phyloP scores from a whole-genome alignment of 495 filamentous ascomycete species.

The Endocarpon pusillum region DNA sequence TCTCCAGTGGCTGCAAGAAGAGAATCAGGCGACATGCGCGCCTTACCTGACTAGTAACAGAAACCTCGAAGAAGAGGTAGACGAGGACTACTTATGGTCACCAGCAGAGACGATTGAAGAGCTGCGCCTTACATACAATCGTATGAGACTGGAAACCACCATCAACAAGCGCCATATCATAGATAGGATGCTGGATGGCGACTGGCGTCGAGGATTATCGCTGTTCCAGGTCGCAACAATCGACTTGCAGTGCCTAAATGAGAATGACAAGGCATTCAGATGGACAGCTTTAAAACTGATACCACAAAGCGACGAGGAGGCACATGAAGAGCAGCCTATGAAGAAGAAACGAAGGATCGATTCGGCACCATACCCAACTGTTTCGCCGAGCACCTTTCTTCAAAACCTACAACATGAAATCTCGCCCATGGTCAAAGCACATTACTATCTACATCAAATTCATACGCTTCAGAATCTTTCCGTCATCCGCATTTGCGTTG shows the following conservation, averaged over 20 bases:
- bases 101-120: constrained; percentile 42
- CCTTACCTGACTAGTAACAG: constrained; percentile 28
- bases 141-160: constrained; percentile 35
- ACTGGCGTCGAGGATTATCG: constrained; percentile 64
- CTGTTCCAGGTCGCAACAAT: constrained; percentile 68
- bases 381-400: constrained; percentile 62
- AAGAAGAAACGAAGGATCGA: constrained; percentile 8
- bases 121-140: constrained; percentile 43
- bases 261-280: constrained; percentile 51
- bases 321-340: constrained; percentile 15
- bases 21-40: constrained; percentile 17
- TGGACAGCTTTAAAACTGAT: constrained; percentile 55
- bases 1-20: constrained; percentile 54
- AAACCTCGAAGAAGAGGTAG: constrained; percentile 18
- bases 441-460: constrained; percentile 57
- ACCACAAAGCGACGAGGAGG: constrained; percentile 12
- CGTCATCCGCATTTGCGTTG: constrained; percentile 56
- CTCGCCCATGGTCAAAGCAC: constrained; percentile 57
- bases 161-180: constrained; percentile 58
- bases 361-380: constrained; percentile 37
- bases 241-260: constrained; percentile 61
- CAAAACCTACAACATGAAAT: constrained; percentile 53
- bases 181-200: constrained; percentile 60
- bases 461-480: constrained; percentile 45
- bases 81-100: constrained; percentile 38